These are phyloP conservation scores for Naganishia kalamii DNA, from an alignment of 768 basidiomycete species.

Conservation along the genomic window DNA sequence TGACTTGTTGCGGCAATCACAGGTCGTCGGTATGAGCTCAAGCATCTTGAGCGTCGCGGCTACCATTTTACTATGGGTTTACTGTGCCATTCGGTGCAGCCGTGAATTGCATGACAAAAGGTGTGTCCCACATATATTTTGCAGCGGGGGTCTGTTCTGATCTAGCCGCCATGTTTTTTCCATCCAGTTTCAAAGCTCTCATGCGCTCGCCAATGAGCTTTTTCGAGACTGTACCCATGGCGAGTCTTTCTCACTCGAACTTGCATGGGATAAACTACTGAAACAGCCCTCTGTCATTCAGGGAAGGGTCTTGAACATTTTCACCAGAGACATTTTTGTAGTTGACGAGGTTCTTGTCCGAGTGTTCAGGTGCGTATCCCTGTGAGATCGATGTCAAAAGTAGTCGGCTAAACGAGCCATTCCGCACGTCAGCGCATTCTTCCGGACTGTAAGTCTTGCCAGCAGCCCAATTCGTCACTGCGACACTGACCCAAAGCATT, in stretches of 20 bases:
- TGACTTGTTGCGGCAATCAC: background rate
- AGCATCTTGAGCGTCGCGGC: conserved; percentile 55
- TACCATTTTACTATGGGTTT: conserved; percentile 66
- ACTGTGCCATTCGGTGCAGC: conserved; percentile 68
- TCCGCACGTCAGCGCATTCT: background rate
- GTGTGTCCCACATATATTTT: no score
- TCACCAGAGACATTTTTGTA: conserved; percentile 68
- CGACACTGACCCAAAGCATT: background rate
- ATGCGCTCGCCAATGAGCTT: conserved; percentile 78
- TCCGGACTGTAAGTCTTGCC: conserved; percentile 27
- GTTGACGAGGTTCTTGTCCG: conserved; percentile 74
- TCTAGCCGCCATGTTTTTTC: background rate
- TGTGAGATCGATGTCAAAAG: conserved; percentile 48
- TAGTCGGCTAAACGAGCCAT: background rate
- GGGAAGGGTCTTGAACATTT: conserved; percentile 73
- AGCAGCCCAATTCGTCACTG: no score
- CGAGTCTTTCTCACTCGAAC: conserved; percentile 56
- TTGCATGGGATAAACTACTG: background rate
- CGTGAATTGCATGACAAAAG: conserved; percentile 64
- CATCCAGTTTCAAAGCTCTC: conserved; percentile 51
- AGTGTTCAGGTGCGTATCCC: conserved; percentile 56
- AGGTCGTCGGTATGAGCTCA: conserved; percentile 57
- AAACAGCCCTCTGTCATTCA: background rate
- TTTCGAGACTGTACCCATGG: conserved; percentile 73
- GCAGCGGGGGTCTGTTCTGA: background rate